A percentile compares a stretch with the other conserved stretches of the same genome.
These are phyloP conservation scores for Scheffersomyces lignosus DNA, from an alignment of 805 yeast genomes.

Conservation along the genomic window DNA sequence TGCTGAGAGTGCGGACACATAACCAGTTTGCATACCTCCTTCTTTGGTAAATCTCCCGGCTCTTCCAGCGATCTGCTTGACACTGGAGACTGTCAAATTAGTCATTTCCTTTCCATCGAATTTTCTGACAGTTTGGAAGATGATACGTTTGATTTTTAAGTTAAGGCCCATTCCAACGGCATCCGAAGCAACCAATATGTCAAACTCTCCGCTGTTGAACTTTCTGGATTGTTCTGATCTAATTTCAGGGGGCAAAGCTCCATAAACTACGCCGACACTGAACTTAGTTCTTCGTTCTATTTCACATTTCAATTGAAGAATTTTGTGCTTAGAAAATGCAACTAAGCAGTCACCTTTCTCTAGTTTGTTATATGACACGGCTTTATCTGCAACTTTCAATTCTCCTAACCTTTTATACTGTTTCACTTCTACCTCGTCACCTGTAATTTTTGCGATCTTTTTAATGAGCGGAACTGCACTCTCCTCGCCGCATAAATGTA, in stretches of 20 bases:
- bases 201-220: constrained; percentile 78
- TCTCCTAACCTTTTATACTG: constrained; percentile 75
- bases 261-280: constrained; percentile 88
- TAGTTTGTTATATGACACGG: constrained; percentile 39
- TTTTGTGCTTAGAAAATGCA: constrained; percentile 75
- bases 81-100: constrained; percentile 58
- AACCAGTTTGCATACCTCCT: constrained; percentile 40
- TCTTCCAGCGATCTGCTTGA: constrained; percentile 93
- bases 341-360: constrained; percentile 85
- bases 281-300: constrained; percentile 64
- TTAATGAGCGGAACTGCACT: constrained; percentile 71
- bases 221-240: constrained; percentile 78
- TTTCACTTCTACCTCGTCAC: constrained; percentile 75
- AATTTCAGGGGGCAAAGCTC: constrained; percentile 94
- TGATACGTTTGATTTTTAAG: constrained; percentile 74
- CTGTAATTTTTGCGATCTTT: constrained; percentile 62
- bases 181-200: constrained; percentile 90
- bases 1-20: constrained; percentile 53
- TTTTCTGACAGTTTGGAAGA: constrained; percentile 68
- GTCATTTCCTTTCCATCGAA: constrained; percentile 61
- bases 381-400: constrained; percentile 50
- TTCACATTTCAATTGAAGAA: constrained; percentile 63
- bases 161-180: constrained; percentile 98
- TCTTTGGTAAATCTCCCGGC: constrained; percentile 74
- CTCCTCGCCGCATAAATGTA: constrained; percentile 93